A percentile compares a stretch with the other conserved stretches of the same genome.
Evolutionary conservation across 2,329 filamentous ascomycete species (phyloP).

Genomic region (Metarhizium robertsii): DNA sequence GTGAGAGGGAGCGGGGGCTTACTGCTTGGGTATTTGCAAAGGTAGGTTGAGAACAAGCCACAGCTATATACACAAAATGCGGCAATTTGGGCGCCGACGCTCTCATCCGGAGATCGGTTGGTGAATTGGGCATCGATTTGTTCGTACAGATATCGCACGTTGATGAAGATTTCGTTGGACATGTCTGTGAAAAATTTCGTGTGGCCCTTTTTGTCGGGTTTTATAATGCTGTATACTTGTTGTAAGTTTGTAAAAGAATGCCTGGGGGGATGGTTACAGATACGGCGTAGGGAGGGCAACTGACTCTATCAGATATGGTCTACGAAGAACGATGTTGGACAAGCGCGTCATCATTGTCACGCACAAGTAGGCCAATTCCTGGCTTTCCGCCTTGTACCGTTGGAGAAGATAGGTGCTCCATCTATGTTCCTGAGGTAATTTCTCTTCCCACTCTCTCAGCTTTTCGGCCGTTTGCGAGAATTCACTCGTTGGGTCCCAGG

Average conservation of each 20-base stretch:
- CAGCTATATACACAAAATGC: constrained; percentile 48
- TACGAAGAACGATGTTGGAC: constrained; percentile 46
- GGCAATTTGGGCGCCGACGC: constrained; percentile 44
- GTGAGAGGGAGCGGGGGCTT: constrained; percentile 12
- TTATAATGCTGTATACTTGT: constrained; percentile 30
- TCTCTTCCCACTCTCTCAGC: constrained; percentile 38
- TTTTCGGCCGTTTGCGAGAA: constrained; percentile 33
- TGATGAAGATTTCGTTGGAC: constrained; percentile 37
- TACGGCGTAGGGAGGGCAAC: constrained; percentile 9
- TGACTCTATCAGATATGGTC: constrained; percentile 43
- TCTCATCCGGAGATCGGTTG: constrained; percentile 34
- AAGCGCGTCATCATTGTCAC: constrained; percentile 46
- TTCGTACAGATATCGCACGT: constrained; percentile 37
- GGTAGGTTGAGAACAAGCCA: constrained; percentile 40
- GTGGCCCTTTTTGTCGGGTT: constrained; percentile 27
- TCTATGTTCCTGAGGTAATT: constrained; percentile 35
- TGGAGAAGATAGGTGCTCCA: constrained; percentile 35
- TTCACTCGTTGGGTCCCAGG: constrained; percentile 39
- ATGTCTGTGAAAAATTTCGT: constrained; percentile 33
- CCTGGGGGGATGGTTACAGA: no score
- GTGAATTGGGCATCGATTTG: constrained; percentile 43
- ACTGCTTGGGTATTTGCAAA: constrained; percentile 42
- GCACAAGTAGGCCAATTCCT: constrained; percentile 44
- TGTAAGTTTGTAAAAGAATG: not conserved
- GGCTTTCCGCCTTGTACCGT: constrained; percentile 35